phyloP scores from a whole-genome alignment of 139 green algal genomes.

The Coelastrella sp. region DNA sequence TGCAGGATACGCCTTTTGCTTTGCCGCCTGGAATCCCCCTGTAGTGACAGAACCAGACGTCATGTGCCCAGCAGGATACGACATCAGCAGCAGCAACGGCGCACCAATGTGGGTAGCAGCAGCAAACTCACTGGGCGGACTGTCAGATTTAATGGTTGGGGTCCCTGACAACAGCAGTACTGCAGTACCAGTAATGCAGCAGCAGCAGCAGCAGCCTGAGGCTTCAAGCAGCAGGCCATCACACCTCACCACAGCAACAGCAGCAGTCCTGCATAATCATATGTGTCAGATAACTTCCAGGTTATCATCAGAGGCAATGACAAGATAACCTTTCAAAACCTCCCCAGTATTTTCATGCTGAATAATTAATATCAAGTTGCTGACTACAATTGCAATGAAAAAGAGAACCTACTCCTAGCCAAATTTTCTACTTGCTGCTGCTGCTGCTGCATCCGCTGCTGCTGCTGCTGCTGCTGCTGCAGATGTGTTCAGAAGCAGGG shows the following conservation, averaged over 20 bases:
- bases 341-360: no score
- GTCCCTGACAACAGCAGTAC: neutral
- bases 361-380: no score
- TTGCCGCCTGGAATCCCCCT: constrained; percentile 26
- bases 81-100: constrained; percentile 4
- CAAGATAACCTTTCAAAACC: neutral
- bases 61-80: constrained; percentile 22
- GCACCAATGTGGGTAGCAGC: constrained; percentile 8
- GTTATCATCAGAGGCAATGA: no score
- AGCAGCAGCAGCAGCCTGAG: neutral
- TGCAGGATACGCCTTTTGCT: constrained; percentile 38
- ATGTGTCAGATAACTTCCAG: no score
- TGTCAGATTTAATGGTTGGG: neutral
- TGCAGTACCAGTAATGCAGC: neutral
- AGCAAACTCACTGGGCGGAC: neutral
- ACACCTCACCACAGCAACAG: no score
- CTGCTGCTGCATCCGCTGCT: neutral
- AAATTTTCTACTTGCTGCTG: neutral
- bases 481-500: constrained; percentile 24
- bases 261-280: neutral
- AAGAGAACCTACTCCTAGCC: neutral
- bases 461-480: neutral
- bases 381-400: no score
- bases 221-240: no score
- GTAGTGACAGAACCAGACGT: constrained; percentile 32